Evolutionary conservation across 257 asterid genomes (phyloP).

Genomic region (Buddleja alternifolia): DNA sequence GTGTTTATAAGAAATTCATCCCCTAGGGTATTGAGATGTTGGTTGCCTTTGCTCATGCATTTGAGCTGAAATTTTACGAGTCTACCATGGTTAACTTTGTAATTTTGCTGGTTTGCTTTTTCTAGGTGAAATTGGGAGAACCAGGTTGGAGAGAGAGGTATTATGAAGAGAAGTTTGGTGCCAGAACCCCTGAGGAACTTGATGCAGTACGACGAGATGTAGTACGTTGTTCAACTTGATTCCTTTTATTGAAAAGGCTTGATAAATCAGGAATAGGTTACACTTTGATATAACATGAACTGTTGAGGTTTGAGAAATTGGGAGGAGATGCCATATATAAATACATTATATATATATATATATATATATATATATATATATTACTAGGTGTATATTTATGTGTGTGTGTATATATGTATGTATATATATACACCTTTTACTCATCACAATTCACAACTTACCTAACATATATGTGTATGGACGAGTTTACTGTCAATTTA

Average conservation of each 20-base stretch:
- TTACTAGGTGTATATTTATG: neutral
- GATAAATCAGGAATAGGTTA: conserved; percentile 8
- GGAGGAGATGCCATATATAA: neutral
- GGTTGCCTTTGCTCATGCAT: neutral
- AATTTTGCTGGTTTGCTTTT: conserved; percentile 29
- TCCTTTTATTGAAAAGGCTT: conserved; percentile 17
- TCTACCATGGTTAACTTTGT: conserved; percentile 13
- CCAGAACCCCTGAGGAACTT: conserved; percentile 78
- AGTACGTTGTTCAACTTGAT: conserved; percentile 60
- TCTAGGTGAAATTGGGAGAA: conserved; percentile 84
- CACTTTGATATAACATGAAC: neutral
- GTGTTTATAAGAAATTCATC: neutral
- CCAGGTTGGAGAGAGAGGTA: conserved; percentile 98
- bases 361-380: neutral
- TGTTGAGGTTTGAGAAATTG: conserved; percentile 2
- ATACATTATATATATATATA: neutral
- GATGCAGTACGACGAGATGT: conserved; percentile 84
- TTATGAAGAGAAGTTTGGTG: conserved; percentile 84
- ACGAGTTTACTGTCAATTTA: no score
- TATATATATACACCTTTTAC: conserved; percentile 20
- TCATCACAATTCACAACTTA: neutral
- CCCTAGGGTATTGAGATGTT: conserved; percentile 11
- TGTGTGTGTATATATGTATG: neutral
- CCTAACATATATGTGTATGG: no score
- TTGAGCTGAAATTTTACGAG: neutral